Conservation (phyloP, 495 filamentous ascomycete species). For the Hypoxylon fragiforme region DNA sequence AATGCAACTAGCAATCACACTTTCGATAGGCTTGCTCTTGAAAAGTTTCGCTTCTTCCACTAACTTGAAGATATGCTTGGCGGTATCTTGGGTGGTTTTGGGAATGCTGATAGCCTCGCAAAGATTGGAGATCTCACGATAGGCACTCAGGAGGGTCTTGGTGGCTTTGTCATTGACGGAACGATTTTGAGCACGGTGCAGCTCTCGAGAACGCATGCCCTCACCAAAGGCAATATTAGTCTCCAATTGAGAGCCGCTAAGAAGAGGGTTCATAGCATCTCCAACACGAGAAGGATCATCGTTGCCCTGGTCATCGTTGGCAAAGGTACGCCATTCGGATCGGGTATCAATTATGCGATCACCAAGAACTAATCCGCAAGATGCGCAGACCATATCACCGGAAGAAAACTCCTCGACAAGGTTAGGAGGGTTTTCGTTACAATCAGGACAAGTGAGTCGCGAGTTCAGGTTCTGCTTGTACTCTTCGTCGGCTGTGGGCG, state of each 20-base stretch:
- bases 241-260: constrained; percentile 90
- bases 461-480: constrained; percentile 73
- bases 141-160: constrained; percentile 68
- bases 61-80: constrained; percentile 92
- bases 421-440: constrained; percentile 86
- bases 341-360: constrained; percentile 92
- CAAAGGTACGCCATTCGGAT: constrained; percentile 98
- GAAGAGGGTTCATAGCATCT: constrained; percentile 81
- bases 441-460: constrained; percentile 82
- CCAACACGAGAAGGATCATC: constrained; percentile 98
- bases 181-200: constrained; percentile 87
- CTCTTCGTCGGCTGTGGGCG: constrained; percentile 22
- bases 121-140: constrained; percentile 83
- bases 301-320: constrained; percentile 90
- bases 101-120: constrained; percentile 85
- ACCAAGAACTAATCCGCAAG: constrained; percentile 88
- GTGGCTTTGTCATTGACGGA: constrained; percentile 82
- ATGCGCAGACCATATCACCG: constrained; percentile 89
- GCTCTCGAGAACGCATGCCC: constrained; percentile 69
- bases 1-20: constrained; percentile 92
- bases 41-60: constrained; percentile 89
- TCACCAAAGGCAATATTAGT: constrained; percentile 83
- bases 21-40: constrained; percentile 93
- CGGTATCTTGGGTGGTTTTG: constrained; percentile 76
- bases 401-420: constrained; percentile 89